These are phyloP conservation scores for Phyllosticta paracitricarpa DNA, from an alignment of 2,329 filamentous ascomycete genomes.

Conservation along the genomic window DNA sequence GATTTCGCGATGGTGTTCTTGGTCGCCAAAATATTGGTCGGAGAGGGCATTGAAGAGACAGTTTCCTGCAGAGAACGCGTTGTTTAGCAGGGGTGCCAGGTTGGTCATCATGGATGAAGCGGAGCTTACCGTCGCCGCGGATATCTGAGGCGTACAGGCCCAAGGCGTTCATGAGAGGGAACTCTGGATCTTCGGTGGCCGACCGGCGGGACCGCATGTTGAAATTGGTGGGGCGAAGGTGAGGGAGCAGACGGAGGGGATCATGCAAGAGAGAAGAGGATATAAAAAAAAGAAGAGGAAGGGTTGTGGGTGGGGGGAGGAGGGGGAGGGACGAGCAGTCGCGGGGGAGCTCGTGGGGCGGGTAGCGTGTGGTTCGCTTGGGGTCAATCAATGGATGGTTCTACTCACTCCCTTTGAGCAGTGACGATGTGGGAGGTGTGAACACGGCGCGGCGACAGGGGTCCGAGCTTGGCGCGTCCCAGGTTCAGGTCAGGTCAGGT, in stretches of 20 bases:
- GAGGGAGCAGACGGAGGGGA: slow-evolving; percentile 13
- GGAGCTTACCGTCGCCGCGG: slow-evolving; percentile 50
- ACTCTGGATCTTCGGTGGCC: slow-evolving; percentile 31
- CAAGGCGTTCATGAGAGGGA: slow-evolving; percentile 45
- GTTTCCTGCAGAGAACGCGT: slow-evolving; percentile 43
- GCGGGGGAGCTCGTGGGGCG: slow-evolving; percentile 17
- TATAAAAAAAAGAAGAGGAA: slow-evolving; percentile 15
- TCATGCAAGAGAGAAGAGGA: not conserved
- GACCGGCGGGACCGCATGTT: slow-evolving; percentile 11
- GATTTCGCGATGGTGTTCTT: slow-evolving; percentile 48
- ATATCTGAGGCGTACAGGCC: slow-evolving; percentile 51
- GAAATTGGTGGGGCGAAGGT: slow-evolving; percentile 3
- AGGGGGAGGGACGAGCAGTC: slow-evolving; percentile 15
- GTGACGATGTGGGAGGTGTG: slow-evolving; percentile 5
- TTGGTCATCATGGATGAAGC: not conserved
- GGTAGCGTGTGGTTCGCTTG: slow-evolving; percentile 9
- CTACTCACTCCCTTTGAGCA: slow-evolving; percentile 5
- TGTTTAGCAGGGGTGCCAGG: slow-evolving; percentile 9
- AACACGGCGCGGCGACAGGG: slow-evolving; percentile 4
- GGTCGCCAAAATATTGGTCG: slow-evolving; percentile 55
- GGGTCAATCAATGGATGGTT: slow-evolving; percentile 1
- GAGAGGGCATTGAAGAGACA: slow-evolving; percentile 60
- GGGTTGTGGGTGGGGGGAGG: slow-evolving; percentile 17
- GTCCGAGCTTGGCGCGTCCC: slow-evolving; percentile 9
- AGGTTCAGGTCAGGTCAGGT: too few species aligned